Evolutionary conservation across 768 basidiomycete genomes (phyloP).

Genomic region (Lentinula raphanica): DNA sequence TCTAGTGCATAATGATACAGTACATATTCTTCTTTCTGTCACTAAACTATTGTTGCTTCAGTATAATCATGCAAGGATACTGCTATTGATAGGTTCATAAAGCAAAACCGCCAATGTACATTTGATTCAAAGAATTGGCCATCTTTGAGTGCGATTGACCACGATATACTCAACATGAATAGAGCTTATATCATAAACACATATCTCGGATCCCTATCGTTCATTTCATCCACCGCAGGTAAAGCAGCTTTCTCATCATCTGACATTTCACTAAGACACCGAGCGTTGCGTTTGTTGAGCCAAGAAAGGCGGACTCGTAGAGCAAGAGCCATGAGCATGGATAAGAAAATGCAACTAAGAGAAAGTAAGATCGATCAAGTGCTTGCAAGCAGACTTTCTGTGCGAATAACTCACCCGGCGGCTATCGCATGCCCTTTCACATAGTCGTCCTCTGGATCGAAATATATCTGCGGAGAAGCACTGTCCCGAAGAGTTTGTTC

Average conservation of each 20-base stretch:
- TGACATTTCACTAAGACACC: slow-evolving; percentile 20
- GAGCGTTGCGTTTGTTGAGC: slow-evolving; percentile 37
- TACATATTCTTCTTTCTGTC: too few relatives aligned
- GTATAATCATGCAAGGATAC: too few relatives aligned
- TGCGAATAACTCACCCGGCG: slow-evolving; percentile 33
- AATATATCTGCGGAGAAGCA: slow-evolving; percentile 54
- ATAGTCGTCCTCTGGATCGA: slow-evolving; percentile 44
- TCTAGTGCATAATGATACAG: too few relatives aligned
- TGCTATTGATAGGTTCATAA: too few relatives aligned
- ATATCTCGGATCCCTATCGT: slow-evolving; percentile 47
- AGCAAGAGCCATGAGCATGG: slow-evolving; percentile 36
- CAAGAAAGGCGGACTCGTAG: slow-evolving; percentile 37
- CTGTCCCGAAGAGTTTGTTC: slow-evolving; percentile 13
- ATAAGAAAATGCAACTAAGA: slow-evolving; percentile 38
- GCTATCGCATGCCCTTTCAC: slow-evolving; percentile 52
- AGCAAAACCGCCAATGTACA: too few relatives aligned
- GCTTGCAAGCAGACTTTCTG: neutral
- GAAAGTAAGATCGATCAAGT: neutral
- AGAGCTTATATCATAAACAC: slow-evolving; percentile 38
- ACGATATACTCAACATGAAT: neutral
- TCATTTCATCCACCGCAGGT: slow-evolving; percentile 29
- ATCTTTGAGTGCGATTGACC: too few relatives aligned
- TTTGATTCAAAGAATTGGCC: too few relatives aligned
- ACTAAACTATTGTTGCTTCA: too few relatives aligned
- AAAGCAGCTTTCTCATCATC: slow-evolving; percentile 26